phyloP scores from a whole-genome alignment of 2,329 filamentous ascomycete species.

The Xylaria sp. region DNA sequence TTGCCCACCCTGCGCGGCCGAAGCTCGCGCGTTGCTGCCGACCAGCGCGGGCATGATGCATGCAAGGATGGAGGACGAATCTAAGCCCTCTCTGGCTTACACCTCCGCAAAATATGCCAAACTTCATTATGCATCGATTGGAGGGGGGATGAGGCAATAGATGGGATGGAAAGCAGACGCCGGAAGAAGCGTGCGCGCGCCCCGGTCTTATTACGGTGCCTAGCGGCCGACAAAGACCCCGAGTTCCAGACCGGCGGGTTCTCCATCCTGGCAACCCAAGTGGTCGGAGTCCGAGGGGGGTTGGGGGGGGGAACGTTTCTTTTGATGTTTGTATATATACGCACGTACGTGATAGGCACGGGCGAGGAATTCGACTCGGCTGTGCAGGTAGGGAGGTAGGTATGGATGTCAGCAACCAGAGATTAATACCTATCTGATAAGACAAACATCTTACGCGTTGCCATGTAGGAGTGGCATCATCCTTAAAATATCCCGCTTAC shows the following conservation, averaged over 20 bases:
- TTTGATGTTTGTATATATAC: too few species aligned
- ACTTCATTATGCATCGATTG: neutral
- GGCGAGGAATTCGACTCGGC: neutral
- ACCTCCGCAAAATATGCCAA: neutral
- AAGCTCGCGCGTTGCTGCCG: too few species aligned
- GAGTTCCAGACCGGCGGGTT: neutral
- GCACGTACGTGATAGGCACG: neutral
- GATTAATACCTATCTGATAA: neutral
- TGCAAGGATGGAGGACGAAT: too few species aligned
- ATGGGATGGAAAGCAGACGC: neutral
- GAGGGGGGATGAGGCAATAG: neutral
- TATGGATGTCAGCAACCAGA: neutral
- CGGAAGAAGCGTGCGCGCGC: too few species aligned
- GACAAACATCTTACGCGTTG: neutral
- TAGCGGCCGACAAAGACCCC: neutral
- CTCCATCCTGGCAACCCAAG: neutral
- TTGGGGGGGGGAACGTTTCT: too few species aligned
- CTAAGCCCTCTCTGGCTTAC: neutral
- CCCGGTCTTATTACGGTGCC: neutral
- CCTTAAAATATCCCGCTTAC: neutral
- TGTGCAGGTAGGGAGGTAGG: too few species aligned
- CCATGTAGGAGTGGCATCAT: neutral
- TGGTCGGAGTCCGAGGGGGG: neutral
- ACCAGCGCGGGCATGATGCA: too few species aligned
- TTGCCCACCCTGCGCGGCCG: too few species aligned